phyloP scores from a whole-genome alignment of 345 rosid species.

The Cardamine resedifolia region DNA sequence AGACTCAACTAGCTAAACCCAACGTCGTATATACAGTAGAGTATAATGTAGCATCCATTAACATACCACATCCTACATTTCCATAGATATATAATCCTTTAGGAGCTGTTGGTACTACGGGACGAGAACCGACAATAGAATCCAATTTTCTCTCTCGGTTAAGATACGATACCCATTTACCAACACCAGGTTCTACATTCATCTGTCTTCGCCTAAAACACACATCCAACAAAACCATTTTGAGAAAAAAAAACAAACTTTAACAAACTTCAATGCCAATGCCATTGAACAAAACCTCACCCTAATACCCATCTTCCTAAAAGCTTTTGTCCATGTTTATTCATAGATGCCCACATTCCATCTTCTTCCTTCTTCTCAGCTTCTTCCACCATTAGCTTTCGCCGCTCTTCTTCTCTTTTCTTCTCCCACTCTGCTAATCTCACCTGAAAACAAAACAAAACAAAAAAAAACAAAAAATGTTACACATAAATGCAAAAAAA shows the following conservation, averaged over 20 bases:
- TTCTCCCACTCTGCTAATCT: slow-evolving; percentile 76
- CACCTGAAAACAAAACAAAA: too few relatives aligned
- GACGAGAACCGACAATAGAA: slow-evolving; percentile 68
- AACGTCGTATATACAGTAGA: background rate
- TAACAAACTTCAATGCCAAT: too few relatives aligned
- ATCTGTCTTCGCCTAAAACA: slow-evolving; percentile 51
- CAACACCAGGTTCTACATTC: slow-evolving; percentile 82
- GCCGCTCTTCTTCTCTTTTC: slow-evolving; percentile 65
- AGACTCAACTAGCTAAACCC: background rate
- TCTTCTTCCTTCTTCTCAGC: slow-evolving; percentile 71
- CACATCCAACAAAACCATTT: background rate
- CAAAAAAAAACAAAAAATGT: slow-evolving; percentile 3
- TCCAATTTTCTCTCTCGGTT: slow-evolving; percentile 87
- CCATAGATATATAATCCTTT: slow-evolving; percentile 91
- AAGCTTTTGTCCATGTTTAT: slow-evolving; percentile 50
- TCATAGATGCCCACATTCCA: slow-evolving; percentile 55
- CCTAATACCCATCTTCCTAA: slow-evolving; percentile 62
- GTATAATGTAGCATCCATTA: background rate
- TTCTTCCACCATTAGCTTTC: slow-evolving; percentile 71
- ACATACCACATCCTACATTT: slow-evolving; percentile 91
- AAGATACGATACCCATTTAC: slow-evolving; percentile 94
- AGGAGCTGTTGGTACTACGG: slow-evolving; percentile 75
- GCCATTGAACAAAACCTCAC: slow-evolving; percentile 37
- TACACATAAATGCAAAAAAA: background rate
- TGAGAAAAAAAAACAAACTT: background rate